A percentile compares a stretch with the other conserved stretches of the same genome.
Evolutionary conservation across 2,329 filamentous ascomycete species (phyloP).

Genomic region (Phaeosphaeriaceae sp.): DNA sequence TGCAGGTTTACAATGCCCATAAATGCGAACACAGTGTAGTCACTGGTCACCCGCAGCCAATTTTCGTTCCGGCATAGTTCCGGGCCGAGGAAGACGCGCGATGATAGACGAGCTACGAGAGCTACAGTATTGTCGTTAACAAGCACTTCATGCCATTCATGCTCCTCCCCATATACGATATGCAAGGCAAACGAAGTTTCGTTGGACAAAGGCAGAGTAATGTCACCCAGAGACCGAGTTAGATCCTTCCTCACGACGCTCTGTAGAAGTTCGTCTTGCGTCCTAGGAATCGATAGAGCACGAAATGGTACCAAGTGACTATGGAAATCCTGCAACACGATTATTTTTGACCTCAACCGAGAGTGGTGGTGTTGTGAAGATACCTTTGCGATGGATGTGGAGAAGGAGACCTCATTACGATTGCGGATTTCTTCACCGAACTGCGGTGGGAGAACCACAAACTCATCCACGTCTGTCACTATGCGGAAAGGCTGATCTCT

Average conservation of each 20-base stretch:
- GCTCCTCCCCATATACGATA: neutral
- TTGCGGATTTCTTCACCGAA: too few species aligned
- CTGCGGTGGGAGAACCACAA: too few species aligned
- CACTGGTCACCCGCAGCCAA: constrained; percentile 61
- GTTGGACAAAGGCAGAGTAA: neutral
- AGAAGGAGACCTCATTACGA: too few species aligned
- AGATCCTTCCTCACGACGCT: neutral
- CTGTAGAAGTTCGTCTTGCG: neutral
- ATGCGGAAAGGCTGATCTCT: too few species aligned
- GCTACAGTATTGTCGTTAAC: neutral
- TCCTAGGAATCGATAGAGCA: neutral
- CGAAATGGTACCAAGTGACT: too few species aligned
- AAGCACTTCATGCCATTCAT: neutral
- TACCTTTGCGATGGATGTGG: too few species aligned
- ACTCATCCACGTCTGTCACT: too few species aligned
- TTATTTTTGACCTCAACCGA: too few species aligned
- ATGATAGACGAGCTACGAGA: constrained; percentile 56
- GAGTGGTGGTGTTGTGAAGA: too few species aligned
- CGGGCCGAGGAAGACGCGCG: constrained; percentile 60
- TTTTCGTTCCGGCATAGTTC: constrained; percentile 58
- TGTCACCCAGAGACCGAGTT: neutral
- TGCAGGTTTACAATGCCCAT: constrained; percentile 57
- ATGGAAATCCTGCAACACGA: too few species aligned
- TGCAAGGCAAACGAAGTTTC: constrained; percentile 1
- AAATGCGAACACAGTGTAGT: constrained; percentile 60